These are phyloP conservation scores for Aspergillus oerlinghausenensis DNA, from an alignment of 2,329 filamentous ascomycete species.

Conservation along the genomic window DNA sequence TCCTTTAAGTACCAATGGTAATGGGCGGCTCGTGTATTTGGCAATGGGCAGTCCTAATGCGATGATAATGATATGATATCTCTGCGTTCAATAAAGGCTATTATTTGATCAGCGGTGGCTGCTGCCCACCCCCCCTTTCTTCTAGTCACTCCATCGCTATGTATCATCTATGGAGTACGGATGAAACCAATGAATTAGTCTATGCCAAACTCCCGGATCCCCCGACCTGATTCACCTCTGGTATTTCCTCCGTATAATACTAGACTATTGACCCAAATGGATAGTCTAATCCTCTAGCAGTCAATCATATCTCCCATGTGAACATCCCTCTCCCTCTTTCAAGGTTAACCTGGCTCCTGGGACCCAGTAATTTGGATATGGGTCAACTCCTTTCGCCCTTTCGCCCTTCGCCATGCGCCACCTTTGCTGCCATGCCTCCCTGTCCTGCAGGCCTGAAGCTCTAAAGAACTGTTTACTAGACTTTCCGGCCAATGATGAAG, in stretches of 20 bases:
- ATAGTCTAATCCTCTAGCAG: not conserved
- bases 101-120: not conserved
- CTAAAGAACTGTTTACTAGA: not conserved
- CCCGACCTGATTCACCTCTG: not conserved
- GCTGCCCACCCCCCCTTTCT: not conserved
- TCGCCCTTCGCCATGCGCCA: conserved; percentile 12
- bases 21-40: not conserved
- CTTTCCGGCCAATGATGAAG: conserved; percentile 1
- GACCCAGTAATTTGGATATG: conserved; percentile 21
- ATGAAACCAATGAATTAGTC: not conserved
- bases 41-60: not conserved
- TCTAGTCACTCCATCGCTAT: not conserved
- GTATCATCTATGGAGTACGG: not conserved
- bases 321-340: conserved; percentile 1
- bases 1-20: not conserved
- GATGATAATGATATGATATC: not conserved
- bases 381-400: conserved; percentile 11
- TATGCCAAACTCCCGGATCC: not conserved
- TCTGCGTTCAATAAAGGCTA: not conserved
- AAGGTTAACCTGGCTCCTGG: conserved; percentile 19
- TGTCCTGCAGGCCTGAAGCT: conserved; percentile 6
- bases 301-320: not conserved
- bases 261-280: not conserved
- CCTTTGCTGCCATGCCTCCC: conserved; percentile 14
- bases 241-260: not conserved